Conservation (phyloP, 2,329 filamentous ascomycete species). For the Beauveria sp. region DNA sequence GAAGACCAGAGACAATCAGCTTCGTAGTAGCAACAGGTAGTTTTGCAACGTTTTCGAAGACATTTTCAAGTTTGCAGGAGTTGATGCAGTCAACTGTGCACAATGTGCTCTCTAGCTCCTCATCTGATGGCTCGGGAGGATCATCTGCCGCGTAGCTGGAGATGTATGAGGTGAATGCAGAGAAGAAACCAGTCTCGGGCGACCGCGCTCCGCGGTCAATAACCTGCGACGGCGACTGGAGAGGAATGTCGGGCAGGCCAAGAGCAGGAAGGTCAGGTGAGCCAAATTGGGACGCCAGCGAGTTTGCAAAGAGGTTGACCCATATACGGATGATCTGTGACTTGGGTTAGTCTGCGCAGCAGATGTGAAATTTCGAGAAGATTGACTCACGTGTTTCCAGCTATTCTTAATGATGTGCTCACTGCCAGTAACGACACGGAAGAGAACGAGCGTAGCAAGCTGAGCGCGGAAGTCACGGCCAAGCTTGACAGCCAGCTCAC, state of each 20-base stretch:
- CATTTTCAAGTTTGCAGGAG: constrained; percentile 74
- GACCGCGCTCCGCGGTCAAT: constrained; percentile 79
- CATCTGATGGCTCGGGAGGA: constrained; percentile 92
- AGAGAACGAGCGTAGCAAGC: constrained; percentile 88
- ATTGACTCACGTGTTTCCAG: constrained; percentile 65
- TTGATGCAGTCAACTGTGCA: constrained; percentile 92
- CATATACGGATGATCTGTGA: constrained; percentile 78
- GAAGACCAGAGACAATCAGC: constrained; percentile 56
- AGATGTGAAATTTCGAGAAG: background rate
- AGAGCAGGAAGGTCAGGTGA: constrained; percentile 54
- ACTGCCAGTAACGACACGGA: constrained; percentile 81
- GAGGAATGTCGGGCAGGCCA: constrained; percentile 71
- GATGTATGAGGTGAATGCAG: constrained; percentile 90
- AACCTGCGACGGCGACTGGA: constrained; percentile 85
- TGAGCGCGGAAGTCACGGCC: constrained; percentile 91
- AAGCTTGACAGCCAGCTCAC: constrained; percentile 92
- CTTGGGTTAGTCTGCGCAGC: constrained; percentile 27
- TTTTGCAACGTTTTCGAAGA: constrained; percentile 70
- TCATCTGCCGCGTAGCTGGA: constrained; percentile 99
- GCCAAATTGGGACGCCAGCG: constrained; percentile 77
- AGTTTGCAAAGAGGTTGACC: constrained; percentile 94
- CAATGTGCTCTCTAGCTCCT: constrained; percentile 91
- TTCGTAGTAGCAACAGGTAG: constrained; percentile 27
- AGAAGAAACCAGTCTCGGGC: constrained; percentile 79
- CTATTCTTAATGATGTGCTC: constrained; percentile 68